Evolutionary conservation across 805 yeast genomes (phyloP).

Genomic region (Schwanniomyces vanrijiae): DNA sequence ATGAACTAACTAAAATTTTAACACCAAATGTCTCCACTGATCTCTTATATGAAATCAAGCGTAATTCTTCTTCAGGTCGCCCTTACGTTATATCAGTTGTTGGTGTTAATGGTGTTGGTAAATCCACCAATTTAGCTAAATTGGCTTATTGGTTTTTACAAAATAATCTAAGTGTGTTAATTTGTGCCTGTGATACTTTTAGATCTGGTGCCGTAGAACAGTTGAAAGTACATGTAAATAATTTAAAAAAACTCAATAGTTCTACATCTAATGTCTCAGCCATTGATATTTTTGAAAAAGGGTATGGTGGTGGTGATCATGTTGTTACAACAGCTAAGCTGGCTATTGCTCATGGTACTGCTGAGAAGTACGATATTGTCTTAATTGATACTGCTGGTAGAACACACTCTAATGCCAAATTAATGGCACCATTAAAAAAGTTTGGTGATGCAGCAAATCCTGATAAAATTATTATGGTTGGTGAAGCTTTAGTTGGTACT

Average conservation of each 20-base stretch:
- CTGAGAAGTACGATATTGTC: slow-evolving; percentile 75
- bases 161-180: slow-evolving; percentile 79
- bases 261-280: slow-evolving; percentile 37
- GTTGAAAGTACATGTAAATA: slow-evolving; percentile 87
- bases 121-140: slow-evolving; percentile 92
- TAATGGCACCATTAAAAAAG: slow-evolving; percentile 93
- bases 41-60: slow-evolving; percentile 75
- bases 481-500: slow-evolving; percentile 96
- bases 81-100: slow-evolving; percentile 97
- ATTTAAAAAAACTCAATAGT: slow-evolving; percentile 67
- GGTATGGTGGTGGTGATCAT: slow-evolving; percentile 93
- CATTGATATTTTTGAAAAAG: slow-evolving; percentile 87
- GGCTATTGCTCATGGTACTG: slow-evolving; percentile 79
- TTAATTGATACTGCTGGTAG: slow-evolving; percentile 97
- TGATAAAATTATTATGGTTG: slow-evolving; percentile 96
- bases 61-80: slow-evolving; percentile 26
- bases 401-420: slow-evolving; percentile 89
- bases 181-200: slow-evolving; percentile 97
- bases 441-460: slow-evolving; percentile 96
- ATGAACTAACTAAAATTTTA: slow-evolving; percentile 70
- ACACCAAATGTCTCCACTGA: slow-evolving; percentile 93
- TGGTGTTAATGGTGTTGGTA: slow-evolving; percentile 98
- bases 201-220: slow-evolving; percentile 99
- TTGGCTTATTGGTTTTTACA: slow-evolving; percentile 94
- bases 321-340: slow-evolving; percentile 91